Conservation (phyloP, 805 yeast genomes). For the Candida fluviatilis region DNA sequence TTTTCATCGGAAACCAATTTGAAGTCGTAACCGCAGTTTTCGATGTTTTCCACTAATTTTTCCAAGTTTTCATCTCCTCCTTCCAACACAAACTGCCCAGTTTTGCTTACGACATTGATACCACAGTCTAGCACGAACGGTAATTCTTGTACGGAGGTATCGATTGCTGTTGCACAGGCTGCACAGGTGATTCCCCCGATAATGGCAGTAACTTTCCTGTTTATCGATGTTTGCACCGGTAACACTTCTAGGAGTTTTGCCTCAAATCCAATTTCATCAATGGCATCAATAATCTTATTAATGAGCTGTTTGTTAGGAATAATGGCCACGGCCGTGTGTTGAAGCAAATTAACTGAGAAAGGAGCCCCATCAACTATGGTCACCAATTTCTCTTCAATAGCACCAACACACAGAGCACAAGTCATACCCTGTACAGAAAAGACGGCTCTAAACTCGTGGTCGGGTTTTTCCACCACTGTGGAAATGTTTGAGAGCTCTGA, state of each 20-base stretch:
- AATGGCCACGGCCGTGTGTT: constrained; percentile 50
- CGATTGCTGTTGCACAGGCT: constrained; percentile 60
- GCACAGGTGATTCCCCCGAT: constrained; percentile 77
- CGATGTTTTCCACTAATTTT: constrained; percentile 47
- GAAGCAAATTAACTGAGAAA: constrained; percentile 48
- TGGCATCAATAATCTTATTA: constrained; percentile 23
- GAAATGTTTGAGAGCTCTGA: constrained; percentile 13
- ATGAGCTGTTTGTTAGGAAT: constrained; percentile 48
- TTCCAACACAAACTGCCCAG: constrained; percentile 58
- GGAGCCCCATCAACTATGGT: constrained; percentile 15
- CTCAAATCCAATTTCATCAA: constrained; percentile 35
- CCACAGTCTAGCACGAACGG: constrained; percentile 52
- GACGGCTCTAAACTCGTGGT: constrained; percentile 41
- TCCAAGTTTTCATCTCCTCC: constrained; percentile 34
- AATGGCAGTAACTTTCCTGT: constrained; percentile 51
- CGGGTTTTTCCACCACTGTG: constrained; percentile 17
- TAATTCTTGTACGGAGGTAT: constrained; percentile 40
- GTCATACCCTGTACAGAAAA: constrained; percentile 48
- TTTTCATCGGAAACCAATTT: constrained; percentile 41
- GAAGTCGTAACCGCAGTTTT: constrained; percentile 66
- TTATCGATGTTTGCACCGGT: constrained; percentile 49
- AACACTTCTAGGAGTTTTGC: constrained; percentile 54
- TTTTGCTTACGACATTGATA: constrained; percentile 55
- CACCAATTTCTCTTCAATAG: constrained; percentile 27
- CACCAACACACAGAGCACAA: constrained; percentile 33